Conservation (phyloP, 1,139 yeast species). For the Oligophagozyma castellii region DNA sequence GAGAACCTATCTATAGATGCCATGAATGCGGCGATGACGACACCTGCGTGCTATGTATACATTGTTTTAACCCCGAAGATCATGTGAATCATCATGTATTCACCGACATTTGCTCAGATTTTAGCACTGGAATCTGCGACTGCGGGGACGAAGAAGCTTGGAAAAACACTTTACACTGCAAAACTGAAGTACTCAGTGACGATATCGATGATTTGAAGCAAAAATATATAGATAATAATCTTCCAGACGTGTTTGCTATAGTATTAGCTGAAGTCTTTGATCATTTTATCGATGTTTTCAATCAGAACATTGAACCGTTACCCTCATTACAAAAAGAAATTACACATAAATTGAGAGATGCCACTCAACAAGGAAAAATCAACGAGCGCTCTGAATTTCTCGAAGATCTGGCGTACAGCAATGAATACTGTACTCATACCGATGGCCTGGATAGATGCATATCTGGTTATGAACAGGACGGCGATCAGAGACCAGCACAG, state of each 20-base stretch:
- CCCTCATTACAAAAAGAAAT: conserved; percentile 22
- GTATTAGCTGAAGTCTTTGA: conserved; percentile 21
- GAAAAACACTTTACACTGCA: conserved; percentile 34
- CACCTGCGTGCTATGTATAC: conserved; percentile 59
- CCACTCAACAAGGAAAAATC: conserved; percentile 14
- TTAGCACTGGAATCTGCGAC: conserved; percentile 50
- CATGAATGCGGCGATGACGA: conserved; percentile 57
- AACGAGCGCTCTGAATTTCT: conserved; percentile 13
- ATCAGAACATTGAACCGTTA: conserved; percentile 22
- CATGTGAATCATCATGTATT: conserved; percentile 52
- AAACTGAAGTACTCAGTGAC: conserved; percentile 14
- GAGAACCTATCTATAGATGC: conserved; percentile 58
- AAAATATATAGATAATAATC: conserved; percentile 7
- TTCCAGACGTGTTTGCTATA: conserved; percentile 10
- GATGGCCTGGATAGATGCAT: not conserved
- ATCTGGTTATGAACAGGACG: conserved; percentile 1
- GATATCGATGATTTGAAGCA: conserved; percentile 6
- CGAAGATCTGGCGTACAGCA: conserved; percentile 14
- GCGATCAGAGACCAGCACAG: conserved; percentile 24
- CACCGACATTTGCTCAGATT: conserved; percentile 36
- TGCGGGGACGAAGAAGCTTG: conserved; percentile 62
- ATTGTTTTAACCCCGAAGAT: conserved; percentile 56
- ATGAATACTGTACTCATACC: conserved; percentile 6
- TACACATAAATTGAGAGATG: conserved; percentile 16
- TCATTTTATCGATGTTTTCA: conserved; percentile 24